These are phyloP conservation scores for Alternaria triticimaculans DNA, from an alignment of 2,329 filamentous ascomycete genomes.

Conservation along the genomic window DNA sequence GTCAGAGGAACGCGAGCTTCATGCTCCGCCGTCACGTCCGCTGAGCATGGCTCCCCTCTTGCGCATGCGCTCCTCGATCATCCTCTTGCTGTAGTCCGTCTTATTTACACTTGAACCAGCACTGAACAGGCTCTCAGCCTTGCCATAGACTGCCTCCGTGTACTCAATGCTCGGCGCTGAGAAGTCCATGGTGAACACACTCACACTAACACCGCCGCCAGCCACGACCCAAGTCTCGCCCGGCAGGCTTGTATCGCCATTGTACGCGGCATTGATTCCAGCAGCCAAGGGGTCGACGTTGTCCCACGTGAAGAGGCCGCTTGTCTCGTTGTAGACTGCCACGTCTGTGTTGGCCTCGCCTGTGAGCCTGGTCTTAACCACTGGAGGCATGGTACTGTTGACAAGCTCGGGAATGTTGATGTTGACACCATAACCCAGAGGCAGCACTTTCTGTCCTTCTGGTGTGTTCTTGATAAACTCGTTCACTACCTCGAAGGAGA, in stretches of 20 bases:
- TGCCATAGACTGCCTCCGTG: conserved; percentile 29
- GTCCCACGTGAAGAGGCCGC: conserved; percentile 56
- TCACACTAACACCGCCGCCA: conserved; percentile 53
- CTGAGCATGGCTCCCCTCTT: conserved; percentile 20
- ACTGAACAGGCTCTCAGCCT: conserved; percentile 20
- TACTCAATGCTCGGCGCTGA: conserved; percentile 51
- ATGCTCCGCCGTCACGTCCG: conserved; percentile 7
- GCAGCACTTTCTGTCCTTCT: conserved; percentile 47
- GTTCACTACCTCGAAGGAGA: conserved; percentile 55
- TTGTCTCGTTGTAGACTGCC: conserved; percentile 54
- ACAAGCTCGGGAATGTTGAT: conserved; percentile 59
- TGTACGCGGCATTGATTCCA: conserved; percentile 59
- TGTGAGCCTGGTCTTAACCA: conserved; percentile 57
- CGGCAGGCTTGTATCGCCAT: conserved; percentile 59
- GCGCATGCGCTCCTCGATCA: conserved; percentile 25
- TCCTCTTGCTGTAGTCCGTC: conserved; percentile 26
- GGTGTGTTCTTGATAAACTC: conserved; percentile 51
- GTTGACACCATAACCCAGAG: conserved; percentile 59
- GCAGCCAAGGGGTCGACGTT: conserved; percentile 57
- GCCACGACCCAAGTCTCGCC: conserved; percentile 59
- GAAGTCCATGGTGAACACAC: conserved; percentile 60
- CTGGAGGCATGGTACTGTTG: conserved; percentile 51
- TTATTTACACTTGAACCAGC: not conserved
- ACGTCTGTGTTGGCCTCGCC: conserved; percentile 58
- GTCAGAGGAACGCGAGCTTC: not conserved